Conservation (phyloP, 2,329 filamentous ascomycete genomes). For the Microsporum audouinii region DNA sequence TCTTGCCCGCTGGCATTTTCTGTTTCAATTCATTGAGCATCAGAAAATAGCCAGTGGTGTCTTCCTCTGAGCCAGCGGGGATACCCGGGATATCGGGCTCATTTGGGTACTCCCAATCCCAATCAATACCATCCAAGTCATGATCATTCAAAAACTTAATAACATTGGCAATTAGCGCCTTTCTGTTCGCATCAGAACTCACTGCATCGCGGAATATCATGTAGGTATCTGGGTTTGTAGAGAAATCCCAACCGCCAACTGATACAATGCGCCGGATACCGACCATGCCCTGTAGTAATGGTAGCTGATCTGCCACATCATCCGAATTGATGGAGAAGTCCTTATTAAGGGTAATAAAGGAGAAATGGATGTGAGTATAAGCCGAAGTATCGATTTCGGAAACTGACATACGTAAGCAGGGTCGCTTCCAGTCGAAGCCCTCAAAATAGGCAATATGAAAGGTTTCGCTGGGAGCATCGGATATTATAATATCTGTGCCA, state of each 20-base stretch:
- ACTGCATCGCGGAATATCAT: constrained; percentile 30
- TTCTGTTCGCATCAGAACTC: constrained; percentile 27
- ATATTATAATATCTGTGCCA: constrained; percentile 4
- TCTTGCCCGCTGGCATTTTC: constrained; percentile 12
- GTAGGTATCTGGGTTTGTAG: constrained; percentile 28
- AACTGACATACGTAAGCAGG: constrained; percentile 23
- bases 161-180: constrained; percentile 28
- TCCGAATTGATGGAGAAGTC: constrained; percentile 21
- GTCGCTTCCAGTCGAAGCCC: constrained; percentile 20
- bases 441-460: constrained; percentile 24
- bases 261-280: not conserved
- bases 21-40: constrained; percentile 19
- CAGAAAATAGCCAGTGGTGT: constrained; percentile 26
- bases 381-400: constrained; percentile 12
- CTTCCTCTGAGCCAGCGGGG: constrained; percentile 19
- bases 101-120: constrained; percentile 32
- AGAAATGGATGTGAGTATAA: constrained; percentile 24
- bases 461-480: constrained; percentile 16
- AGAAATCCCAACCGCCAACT: constrained; percentile 35
- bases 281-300: not conserved
- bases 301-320: too few species aligned
- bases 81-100: constrained; percentile 27
- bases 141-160: constrained; percentile 32
- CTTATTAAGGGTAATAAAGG: constrained; percentile 25
- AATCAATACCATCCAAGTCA: constrained; percentile 31